These are phyloP conservation scores for Juglanconis juglandina DNA, from an alignment of 2,329 filamentous ascomycete genomes.

Conservation along the genomic window DNA sequence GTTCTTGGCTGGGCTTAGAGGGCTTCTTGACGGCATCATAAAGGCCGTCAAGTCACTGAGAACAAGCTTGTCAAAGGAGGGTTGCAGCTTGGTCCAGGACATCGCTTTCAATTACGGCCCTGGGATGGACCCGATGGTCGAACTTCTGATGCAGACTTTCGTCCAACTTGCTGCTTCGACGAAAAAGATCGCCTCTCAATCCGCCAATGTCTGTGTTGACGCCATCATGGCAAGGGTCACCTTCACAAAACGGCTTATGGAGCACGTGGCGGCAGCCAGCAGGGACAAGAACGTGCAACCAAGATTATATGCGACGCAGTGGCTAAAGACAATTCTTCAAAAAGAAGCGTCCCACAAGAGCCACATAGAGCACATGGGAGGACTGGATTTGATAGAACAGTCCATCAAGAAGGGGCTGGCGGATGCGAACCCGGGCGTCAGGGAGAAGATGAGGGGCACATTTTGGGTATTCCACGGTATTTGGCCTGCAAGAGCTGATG, in stretches of 20 bases:
- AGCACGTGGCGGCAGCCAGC: slow-evolving; percentile 77
- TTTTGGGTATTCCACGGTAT: slow-evolving; percentile 80
- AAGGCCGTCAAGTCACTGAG: slow-evolving; percentile 80
- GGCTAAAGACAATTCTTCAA: slow-evolving; percentile 78
- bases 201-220: slow-evolving; percentile 78
- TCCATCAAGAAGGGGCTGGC: slow-evolving; percentile 83
- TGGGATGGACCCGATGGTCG: slow-evolving; percentile 81
- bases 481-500: slow-evolving; percentile 75
- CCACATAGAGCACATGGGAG: slow-evolving; percentile 79
- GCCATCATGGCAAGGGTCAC: slow-evolving; percentile 74
- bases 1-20: slow-evolving; percentile 69
- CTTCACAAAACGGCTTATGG: slow-evolving; percentile 76
- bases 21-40: slow-evolving; percentile 79
- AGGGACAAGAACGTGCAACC: slow-evolving; percentile 94
- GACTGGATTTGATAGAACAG: slow-evolving; percentile 80
- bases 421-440: slow-evolving; percentile 85
- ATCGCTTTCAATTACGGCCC: slow-evolving; percentile 72
- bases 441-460: slow-evolving; percentile 78
- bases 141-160: slow-evolving; percentile 82
- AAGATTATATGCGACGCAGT: slow-evolving; percentile 72
- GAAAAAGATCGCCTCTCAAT: slow-evolving; percentile 88
- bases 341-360: slow-evolving; percentile 76
- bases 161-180: slow-evolving; percentile 86
- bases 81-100: slow-evolving; percentile 80
- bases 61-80: slow-evolving; percentile 86